These are phyloP conservation scores for Mortierella alpina DNA, from an alignment of 192 early-diverging fungal species.

Conservation along the genomic window DNA sequence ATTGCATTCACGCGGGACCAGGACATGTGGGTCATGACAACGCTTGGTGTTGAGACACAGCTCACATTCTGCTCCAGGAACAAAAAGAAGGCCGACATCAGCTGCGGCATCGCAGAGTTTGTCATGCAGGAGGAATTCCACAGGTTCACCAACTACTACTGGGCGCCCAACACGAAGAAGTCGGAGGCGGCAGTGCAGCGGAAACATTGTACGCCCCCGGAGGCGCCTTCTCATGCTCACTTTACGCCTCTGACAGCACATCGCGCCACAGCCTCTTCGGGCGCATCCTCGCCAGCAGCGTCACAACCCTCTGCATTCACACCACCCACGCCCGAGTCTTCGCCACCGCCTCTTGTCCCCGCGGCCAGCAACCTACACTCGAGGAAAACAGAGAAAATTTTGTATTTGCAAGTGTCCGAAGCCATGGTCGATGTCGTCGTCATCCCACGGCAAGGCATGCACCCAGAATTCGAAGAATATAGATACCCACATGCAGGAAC, in stretches of 20 bases:
- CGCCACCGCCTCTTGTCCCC: conserved; percentile 6
- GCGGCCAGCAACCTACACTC: background rate
- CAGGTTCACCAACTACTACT: conserved; percentile 72
- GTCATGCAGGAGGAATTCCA: conserved; percentile 83
- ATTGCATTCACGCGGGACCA: conserved; percentile 70
- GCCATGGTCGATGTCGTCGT: conserved; percentile 64
- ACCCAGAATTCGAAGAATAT: conserved; percentile 59
- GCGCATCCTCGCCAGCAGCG: background rate
- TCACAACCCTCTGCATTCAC: background rate
- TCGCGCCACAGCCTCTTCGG: background rate
- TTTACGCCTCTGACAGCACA: background rate
- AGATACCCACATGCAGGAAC: conserved; percentile 73
- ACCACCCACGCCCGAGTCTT: background rate
- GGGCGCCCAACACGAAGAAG: conserved; percentile 47
- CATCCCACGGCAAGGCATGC: conserved; percentile 56
- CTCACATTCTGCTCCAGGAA: conserved; percentile 66
- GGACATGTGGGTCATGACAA: conserved; percentile 70
- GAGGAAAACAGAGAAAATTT: conserved; percentile 57
- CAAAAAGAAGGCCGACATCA: conserved; percentile 53
- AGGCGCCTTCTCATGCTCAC: background rate
- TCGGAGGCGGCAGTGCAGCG: too few species aligned
- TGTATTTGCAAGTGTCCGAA: conserved; percentile 71
- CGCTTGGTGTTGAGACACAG: conserved; percentile 64
- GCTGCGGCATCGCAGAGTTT: conserved; percentile 74
- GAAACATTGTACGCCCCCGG: background rate